Evolutionary conservation across 2,329 filamentous ascomycete genomes (phyloP), one percentile per base, ranked within the genome.

Genomic region (Albophoma yamanashiensis): DNA sequence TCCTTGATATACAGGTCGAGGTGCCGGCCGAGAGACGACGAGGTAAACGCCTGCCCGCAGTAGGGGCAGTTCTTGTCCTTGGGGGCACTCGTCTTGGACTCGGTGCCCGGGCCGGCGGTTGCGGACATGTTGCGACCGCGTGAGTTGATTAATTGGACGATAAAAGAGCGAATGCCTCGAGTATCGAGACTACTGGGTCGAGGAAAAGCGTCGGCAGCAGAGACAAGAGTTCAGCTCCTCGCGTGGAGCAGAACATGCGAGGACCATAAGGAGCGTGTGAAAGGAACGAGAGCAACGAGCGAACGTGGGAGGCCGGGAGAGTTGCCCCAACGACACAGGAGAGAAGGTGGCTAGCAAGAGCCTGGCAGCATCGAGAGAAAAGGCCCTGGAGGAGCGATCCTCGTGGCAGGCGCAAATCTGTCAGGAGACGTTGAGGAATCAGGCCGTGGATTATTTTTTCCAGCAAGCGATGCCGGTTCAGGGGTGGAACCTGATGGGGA

Each of bases 1-100:
- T 92, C 88, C 70, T 92, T 92, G 68, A 97, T 92, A 73, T 95
- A 97, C 45, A 96, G 84, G 72, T 97, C 93, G 65, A 97, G 86
- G 75, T 97, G 93, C 55, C 93, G 88, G 57, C 93, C 93, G 58
- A 97, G 84, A 2, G 91, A 96, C 20, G 92, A 96, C 1, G 92
- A 97, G 20, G 93, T 97, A 71, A 97, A 97, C 8, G 88, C 82
- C 73, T 96, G 91, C 55, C 86, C 82, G 73, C 93, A 97, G 76
- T 91, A 97, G 42, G 88, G 89, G 72, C 93, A 97, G 64, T 81
- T 87, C 70, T 90, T 91, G 77, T 97, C 92, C 75, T 97, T 97
- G 61, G 82, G 74, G 20, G 88, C 81, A 62, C 69, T 62, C 52
- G 58, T 50, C 65, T 74, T 75, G 57, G 71, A 68, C 57, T 79